These are phyloP conservation scores for Boletus subcaerulescens DNA, from an alignment of 768 basidiomycete genomes.

Conservation along the genomic window DNA sequence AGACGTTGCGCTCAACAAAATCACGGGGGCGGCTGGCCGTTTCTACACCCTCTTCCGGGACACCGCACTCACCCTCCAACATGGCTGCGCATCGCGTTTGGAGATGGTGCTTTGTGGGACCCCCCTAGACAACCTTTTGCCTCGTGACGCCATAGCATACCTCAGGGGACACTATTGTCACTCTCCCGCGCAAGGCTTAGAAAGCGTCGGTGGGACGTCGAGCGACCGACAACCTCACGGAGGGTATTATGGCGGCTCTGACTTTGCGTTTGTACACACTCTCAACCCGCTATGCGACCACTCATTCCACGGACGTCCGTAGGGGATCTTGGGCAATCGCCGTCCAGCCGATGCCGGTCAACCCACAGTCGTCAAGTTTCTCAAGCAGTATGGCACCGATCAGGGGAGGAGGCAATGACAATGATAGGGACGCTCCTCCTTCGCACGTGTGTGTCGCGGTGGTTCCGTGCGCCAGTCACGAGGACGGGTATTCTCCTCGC, in stretches of 20 bases:
- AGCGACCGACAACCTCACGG: not conserved
- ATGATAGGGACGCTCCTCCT: not conserved
- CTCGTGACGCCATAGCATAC: not conserved
- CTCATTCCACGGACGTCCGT: not conserved
- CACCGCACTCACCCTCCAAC: not conserved
- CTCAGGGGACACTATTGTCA: constrained; percentile 6
- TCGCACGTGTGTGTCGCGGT: not conserved
- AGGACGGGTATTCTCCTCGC: not conserved
- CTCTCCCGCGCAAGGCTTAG: not conserved
- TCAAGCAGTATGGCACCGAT: not conserved
- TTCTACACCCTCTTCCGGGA: constrained; percentile 16
- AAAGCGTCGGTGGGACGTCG: not conserved
- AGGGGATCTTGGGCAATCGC: not conserved
- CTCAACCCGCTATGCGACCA: not conserved
- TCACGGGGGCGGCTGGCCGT: constrained; percentile 16
- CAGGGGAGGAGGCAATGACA: not conserved
- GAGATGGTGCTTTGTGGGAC: constrained; percentile 1
- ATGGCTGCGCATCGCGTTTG: constrained; percentile 2
- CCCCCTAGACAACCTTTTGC: not conserved
- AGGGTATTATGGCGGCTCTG: constrained; percentile 1
- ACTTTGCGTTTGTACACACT: not conserved
- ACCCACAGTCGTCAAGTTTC: not conserved
- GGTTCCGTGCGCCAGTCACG: constrained; percentile 5
- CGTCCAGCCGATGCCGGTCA: not conserved
- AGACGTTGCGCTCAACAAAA: constrained; percentile 17